phyloP scores from a whole-genome alignment of 1,139 yeast species.

The Pichia sp. region DNA sequence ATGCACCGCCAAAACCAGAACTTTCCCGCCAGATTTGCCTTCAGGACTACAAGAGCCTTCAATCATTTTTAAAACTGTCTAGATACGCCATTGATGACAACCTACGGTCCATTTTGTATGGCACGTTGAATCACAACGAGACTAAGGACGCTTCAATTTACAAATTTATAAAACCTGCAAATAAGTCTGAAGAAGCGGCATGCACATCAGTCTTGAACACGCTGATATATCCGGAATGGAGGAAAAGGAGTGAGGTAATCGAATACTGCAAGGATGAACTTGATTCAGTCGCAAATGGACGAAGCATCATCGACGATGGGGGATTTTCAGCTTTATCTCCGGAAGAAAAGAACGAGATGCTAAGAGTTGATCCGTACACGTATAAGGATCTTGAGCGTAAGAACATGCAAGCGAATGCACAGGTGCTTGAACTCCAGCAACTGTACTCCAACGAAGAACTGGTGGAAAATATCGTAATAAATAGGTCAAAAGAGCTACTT shows the following conservation, averaged over 20 bases:
- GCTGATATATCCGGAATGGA: slow-evolving; percentile 38
- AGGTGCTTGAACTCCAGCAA: slow-evolving; percentile 25
- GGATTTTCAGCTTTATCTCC: slow-evolving; percentile 14
- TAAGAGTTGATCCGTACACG: slow-evolving; percentile 41
- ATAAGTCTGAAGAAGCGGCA: slow-evolving; percentile 6
- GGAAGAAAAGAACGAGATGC: slow-evolving; percentile 19
- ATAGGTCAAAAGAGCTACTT: slow-evolving; percentile 29
- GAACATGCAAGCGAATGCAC: slow-evolving; percentile 23
- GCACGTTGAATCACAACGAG: slow-evolving; percentile 26
- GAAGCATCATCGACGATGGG: slow-evolving; percentile 8
- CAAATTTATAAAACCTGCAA: slow-evolving; percentile 11
- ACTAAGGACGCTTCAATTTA: slow-evolving; percentile 16
- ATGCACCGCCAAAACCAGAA: slow-evolving; percentile 19
- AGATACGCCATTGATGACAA: slow-evolving; percentile 39
- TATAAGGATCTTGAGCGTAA: slow-evolving; percentile 29
- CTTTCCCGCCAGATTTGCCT: slow-evolving; percentile 31
- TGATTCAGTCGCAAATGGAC: slow-evolving; percentile 21
- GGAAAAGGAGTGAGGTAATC: slow-evolving; percentile 30
- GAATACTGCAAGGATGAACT: slow-evolving; percentile 32
- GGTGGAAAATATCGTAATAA: slow-evolving; percentile 35
- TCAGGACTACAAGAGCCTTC: slow-evolving; percentile 30
- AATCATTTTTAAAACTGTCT: slow-evolving; percentile 35
- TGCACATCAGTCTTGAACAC: slow-evolving; percentile 29
- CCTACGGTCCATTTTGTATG: slow-evolving; percentile 33
- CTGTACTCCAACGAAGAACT: slow-evolving; percentile 34